A percentile compares a stretch with the other conserved stretches of the same genome.
Evolutionary conservation across 805 yeast genomes (phyloP).

Genomic region (Lachancea thermotolerans): DNA sequence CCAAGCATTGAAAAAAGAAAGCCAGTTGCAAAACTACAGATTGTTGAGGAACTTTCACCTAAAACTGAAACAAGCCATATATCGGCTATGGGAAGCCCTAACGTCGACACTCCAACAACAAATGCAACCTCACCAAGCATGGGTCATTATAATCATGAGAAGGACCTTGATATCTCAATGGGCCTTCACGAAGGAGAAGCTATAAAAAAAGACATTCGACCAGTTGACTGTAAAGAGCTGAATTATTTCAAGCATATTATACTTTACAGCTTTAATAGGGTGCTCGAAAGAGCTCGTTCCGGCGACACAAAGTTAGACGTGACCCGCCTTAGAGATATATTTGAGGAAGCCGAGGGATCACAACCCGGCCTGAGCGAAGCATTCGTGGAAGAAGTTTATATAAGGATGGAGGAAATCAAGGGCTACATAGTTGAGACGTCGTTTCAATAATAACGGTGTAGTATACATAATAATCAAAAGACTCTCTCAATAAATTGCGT

Average conservation of each 20-base stretch:
- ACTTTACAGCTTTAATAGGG: slow-evolving; percentile 40
- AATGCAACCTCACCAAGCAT: slow-evolving; percentile 8
- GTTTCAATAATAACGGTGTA: background rate
- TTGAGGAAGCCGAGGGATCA: slow-evolving; percentile 40
- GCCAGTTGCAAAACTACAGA: background rate
- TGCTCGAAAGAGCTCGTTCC: slow-evolving; percentile 47
- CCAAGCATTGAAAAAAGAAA: background rate
- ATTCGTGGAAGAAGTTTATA: slow-evolving; percentile 54
- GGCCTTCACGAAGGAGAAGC: slow-evolving; percentile 6
- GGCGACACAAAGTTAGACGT: slow-evolving; percentile 43
- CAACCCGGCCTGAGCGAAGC: slow-evolving; percentile 65
- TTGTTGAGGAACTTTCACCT: slow-evolving; percentile 3
- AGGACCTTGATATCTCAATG: slow-evolving; percentile 7
- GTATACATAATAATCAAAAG: background rate
- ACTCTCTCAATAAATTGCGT: too few species aligned
- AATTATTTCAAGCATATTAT: slow-evolving; percentile 39
- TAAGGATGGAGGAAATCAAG: slow-evolving; percentile 28
- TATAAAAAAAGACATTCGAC: slow-evolving; percentile 15
- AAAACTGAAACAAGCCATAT: slow-evolving; percentile 7
- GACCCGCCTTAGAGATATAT: slow-evolving; percentile 33
- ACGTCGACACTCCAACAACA: slow-evolving; percentile 5
- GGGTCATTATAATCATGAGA: slow-evolving; percentile 1
- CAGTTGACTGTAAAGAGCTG: slow-evolving; percentile 16
- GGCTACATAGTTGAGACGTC: slow-evolving; percentile 5
- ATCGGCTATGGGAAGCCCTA: slow-evolving; percentile 6